Evolutionary conservation across 805 yeast species (phyloP), one percentile per base, ranked within the genome.

Genomic region (Monosporozyma aerobia): DNA sequence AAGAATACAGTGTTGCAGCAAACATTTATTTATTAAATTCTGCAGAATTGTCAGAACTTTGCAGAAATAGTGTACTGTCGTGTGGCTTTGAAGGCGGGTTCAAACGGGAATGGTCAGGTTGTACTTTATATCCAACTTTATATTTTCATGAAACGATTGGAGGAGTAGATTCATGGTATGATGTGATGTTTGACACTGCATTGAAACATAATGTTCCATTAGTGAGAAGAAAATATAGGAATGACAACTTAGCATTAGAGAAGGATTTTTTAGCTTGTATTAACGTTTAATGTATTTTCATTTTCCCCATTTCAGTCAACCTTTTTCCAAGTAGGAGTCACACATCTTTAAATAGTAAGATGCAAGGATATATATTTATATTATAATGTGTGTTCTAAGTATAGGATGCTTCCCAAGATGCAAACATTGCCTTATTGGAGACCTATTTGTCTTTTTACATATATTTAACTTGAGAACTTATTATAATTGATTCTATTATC

Each of bases 1-100:
- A 63, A 51, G 68, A 63, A 39, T 63, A 61, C 49, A 62, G 67
- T 46, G 66, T 63, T 9, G 68, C 67, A 4, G 65, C 68, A 2
- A 63, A 63, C 48, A 63, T 63, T 19, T 63, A 63, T 48, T 49
- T 62, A 25, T 49, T 63, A 29, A 61, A 57, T 47, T 59, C 65
- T 4, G 64, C 67, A 8, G 68, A 63, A 49, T 47, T 63, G 16
- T 61, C 65, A 40, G 68, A 63, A 48, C 50, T 63, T 6, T 56
- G 64, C 0, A 56, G 66, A n/a, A 63, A 57, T 19, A 62, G 67
- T 48, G 63, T 62, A 2, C 25, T 60, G 2, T 57, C 58, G 27
- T 57, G 66, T 43, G 63, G 64, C 2, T 63, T 54, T 47, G 67
- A 60, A 46, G 65, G 65, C 2, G 62, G 62, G 55, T 61, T 58